Evolutionary conservation across 306 rosid genomes (phyloP), one percentile per base, ranked within the genome.

Genomic region (Lathyrus tuberosus): DNA sequence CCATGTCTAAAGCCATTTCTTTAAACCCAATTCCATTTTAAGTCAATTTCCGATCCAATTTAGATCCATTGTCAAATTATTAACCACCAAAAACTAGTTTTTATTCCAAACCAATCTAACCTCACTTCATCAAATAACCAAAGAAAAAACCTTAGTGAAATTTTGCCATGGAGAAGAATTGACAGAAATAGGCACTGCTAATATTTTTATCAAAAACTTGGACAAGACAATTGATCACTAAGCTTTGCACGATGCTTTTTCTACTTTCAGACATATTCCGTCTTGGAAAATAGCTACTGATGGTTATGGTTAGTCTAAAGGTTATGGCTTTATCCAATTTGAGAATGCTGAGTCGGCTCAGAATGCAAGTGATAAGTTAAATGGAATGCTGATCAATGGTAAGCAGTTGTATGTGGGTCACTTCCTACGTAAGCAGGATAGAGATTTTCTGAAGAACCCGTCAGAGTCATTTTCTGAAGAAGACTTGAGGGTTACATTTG

Each of bases 291-390:
- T 87, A 44, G 76, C 83, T 0, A 82, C 86, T 5, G 86, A 82
- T 75, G 43, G 16, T 8, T 82, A 76, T 46, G 83, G 86, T 75
- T 83, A 78, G 57, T 82, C 86, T 30, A 82, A 79, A 75, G 92
- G 86, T 28, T 84, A 82, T 53, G 95, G 86, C 59, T 90, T 87
- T 87, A 95, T 87, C 37, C 88, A 90, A 66, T 83, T 87, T 40
- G 96, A 90, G 6, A 77, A 14, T 11, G 86, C 81, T 48, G 86
- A 87, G 20, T 72, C 90, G 69, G 95, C 95, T 20, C 95, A 86
- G 73, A 82, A 64, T 70, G 96, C 88, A 1, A 83, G 87, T 52
- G 84, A 83, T 15, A 84, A 88, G 76, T 70, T 86, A 31, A 85
- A 87, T 76, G 96, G 90, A 37, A 83, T 86, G 96, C 86, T 90